Percentiles rank a stretch among this genome's conserved stretches.
phyloP scores from a whole-genome alignment of 257 asterid species.

The Jasminum sambac region DNA sequence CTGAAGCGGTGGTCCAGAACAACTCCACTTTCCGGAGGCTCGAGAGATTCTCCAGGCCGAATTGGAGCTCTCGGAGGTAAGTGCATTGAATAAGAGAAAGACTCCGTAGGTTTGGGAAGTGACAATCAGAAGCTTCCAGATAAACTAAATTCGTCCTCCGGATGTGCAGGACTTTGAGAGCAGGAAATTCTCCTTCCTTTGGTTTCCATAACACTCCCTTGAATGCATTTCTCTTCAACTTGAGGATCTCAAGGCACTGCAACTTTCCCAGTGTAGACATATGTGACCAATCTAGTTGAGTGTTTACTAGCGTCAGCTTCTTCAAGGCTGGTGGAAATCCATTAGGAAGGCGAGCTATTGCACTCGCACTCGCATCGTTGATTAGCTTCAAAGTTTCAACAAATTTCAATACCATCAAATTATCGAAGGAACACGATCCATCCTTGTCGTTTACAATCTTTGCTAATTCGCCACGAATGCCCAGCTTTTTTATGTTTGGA shows the following conservation, averaged over 20 bases:
- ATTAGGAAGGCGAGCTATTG: conserved; percentile 29
- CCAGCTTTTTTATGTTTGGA: conserved; percentile 38
- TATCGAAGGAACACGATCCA: conserved; percentile 32
- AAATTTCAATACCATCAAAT: conserved; percentile 25
- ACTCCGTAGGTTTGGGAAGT: conserved; percentile 21
- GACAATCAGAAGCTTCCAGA: conserved; percentile 25
- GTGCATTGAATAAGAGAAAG: conserved; percentile 24
- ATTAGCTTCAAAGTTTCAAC: conserved; percentile 48
- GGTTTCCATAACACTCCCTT: conserved; percentile 27
- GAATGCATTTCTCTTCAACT: conserved; percentile 31
- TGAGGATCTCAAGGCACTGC: conserved; percentile 29
- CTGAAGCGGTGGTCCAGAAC: conserved; percentile 12
- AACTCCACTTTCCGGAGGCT: conserved; percentile 25
- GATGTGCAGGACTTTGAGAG: conserved; percentile 25
- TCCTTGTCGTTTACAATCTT: conserved; percentile 27
- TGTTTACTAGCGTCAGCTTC: conserved; percentile 29
- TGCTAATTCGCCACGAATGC: conserved; percentile 41
- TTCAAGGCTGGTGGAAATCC: conserved; percentile 31
- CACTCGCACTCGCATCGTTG: conserved; percentile 32
- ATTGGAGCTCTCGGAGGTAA: conserved; percentile 17
- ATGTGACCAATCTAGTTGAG: conserved; percentile 33
- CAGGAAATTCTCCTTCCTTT: conserved; percentile 17
- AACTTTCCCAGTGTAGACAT: conserved; percentile 24
- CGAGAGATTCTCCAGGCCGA: conserved; percentile 10
- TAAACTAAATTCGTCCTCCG: conserved; percentile 8